A percentile compares a stretch with the other conserved stretches of the same genome.
phyloP scores from a whole-genome alignment of 2,329 filamentous ascomycete species.

The Furcasterigmium sp. region DNA sequence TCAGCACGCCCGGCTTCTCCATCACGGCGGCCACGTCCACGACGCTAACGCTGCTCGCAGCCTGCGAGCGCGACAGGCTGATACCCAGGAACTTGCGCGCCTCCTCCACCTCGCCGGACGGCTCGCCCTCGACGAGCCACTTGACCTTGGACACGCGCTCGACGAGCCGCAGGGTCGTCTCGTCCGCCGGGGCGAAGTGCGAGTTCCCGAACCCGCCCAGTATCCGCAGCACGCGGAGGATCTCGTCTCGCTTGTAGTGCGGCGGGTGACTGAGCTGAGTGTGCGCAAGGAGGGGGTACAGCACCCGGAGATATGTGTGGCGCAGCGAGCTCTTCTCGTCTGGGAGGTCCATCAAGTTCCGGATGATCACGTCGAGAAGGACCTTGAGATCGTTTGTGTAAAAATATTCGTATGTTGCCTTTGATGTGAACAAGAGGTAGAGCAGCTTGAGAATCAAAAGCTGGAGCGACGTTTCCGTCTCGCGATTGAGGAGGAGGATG shows the following conservation, averaged over 20 bases:
- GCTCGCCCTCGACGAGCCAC: constrained; percentile 53
- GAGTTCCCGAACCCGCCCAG: constrained; percentile 61
- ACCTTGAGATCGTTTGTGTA: constrained; percentile 97
- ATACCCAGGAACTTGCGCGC: constrained; percentile 63
- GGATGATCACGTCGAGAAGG: constrained; percentile 89
- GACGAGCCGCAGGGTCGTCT: constrained; percentile 73
- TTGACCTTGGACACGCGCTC: constrained; percentile 68
- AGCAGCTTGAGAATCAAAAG: constrained; percentile 93
- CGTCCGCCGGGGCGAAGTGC: constrained; percentile 77
- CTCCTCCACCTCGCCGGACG: constrained; percentile 38
- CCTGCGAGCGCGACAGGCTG: constrained; percentile 58
- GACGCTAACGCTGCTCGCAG: constrained; percentile 70
- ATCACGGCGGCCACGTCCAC: constrained; percentile 72
- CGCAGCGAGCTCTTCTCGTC: constrained; percentile 72
- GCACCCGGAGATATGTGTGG: constrained; percentile 90
- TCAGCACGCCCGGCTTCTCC: constrained; percentile 78
- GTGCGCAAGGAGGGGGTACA: constrained; percentile 85
- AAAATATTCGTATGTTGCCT: constrained; percentile 92
- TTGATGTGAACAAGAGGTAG: constrained; percentile 91
- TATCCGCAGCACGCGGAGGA: constrained; percentile 69
- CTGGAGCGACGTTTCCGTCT: constrained; percentile 90
- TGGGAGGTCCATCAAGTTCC: constrained; percentile 92
- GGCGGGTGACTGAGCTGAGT: constrained; percentile 83
- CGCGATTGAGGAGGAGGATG: constrained; percentile 88
- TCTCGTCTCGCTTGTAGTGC: constrained; percentile 87